Base-by-base conservation (phyloP, 169 alveolate genomes). In the Pseudocohnilembus persalinus region DNA sequence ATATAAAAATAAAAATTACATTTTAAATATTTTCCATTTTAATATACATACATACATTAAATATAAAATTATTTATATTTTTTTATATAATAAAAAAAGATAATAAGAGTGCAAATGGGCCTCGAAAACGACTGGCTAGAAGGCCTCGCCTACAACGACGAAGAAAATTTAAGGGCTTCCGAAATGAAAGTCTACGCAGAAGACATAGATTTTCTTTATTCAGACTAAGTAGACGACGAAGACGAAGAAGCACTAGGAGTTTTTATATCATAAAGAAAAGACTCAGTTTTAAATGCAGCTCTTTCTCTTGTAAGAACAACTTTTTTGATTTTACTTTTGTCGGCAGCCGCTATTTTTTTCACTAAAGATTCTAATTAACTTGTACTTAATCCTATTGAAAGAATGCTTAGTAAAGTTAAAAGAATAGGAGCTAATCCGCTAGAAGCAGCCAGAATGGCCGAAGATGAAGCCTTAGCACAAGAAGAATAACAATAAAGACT, bases 331-430 rank as follows among this genome's bases (percentile, higher is more conserved):
- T 20, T 75, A 1, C 27, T 75, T 29, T 75, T 75, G 27, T 20
- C 65, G 30, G 63, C 81, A 31, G 83, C 80, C 26, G 93, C 98
- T 0, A 28, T 92, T 63, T 74, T 91, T 77, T 93, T 90, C 82
- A 82, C 91, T 73, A 90, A 86, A 75, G 97, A 94, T 80, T 83
- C 94, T 32, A 85, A 92, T 80, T 83, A 81, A 68, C 87, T 96
- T 32, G 95, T 96, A 1, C 88, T 96, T 27, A 88, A 88, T 34
- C 98, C 98, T 29, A 90, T 96, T 79, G 97, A 94, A 82, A 92
- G 94, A 81, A 96, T 96, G 94, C 82, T 93, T 65, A 92, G 91
- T 68, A 93, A 91, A 34, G 90, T 96, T n/a, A 92, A 92, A 75
- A 78, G 89, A 30, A 91, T 96, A 0, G 94, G 97, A 4, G 89